Base-by-base conservation (phyloP, 345 rosid genomes). In the Ricinus communis region DNA sequence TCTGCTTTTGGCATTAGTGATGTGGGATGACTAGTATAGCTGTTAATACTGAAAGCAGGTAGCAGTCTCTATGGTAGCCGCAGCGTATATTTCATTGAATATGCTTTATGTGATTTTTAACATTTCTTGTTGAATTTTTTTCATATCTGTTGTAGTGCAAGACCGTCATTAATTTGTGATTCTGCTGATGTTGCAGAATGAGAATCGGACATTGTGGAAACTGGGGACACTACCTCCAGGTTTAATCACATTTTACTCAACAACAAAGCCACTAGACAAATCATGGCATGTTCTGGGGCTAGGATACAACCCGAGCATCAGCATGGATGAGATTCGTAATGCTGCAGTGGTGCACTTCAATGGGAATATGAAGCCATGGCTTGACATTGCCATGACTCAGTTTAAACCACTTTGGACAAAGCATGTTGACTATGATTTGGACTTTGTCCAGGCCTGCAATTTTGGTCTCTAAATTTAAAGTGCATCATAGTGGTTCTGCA, bases 321-420 rank as follows among this genome's bases (percentile, higher is more conserved):
- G 97, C 73, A 78, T 86, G 96, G 97, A 90, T 5, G 99, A 95
- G 91, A 95, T 92, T 41, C 81, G 73, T 51, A 87, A 88, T 36
- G 98, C 98, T 14, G 97, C 98, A 0, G 98, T 94, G 30, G 96
- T 94, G 65, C 98, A 91, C 72, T 91, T 91, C 84, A 94, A 91
- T 38, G 98, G 96, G 68, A 94, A 94, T 71, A 91, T 91, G 97
- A 91, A 94, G 88, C 98, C 97, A 1, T 94, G 97, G 98, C 90
- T 94, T 0, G 98, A 94, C 54, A 91, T 91, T 59, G 97, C 98
- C 71, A 91, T 94, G 98, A 91, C 87, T 81, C 97, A 89, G 82
- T 95, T 90, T 72, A 85, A 87, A 69, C 93, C 95, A 3, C 89
- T 92, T 22, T 95, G 99, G 99, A 85, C 90, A 6, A 92, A 85